Base-by-base conservation (phyloP, 2,329 filamentous ascomycete genomes). In the Aspergillus udagawae region DNA sequence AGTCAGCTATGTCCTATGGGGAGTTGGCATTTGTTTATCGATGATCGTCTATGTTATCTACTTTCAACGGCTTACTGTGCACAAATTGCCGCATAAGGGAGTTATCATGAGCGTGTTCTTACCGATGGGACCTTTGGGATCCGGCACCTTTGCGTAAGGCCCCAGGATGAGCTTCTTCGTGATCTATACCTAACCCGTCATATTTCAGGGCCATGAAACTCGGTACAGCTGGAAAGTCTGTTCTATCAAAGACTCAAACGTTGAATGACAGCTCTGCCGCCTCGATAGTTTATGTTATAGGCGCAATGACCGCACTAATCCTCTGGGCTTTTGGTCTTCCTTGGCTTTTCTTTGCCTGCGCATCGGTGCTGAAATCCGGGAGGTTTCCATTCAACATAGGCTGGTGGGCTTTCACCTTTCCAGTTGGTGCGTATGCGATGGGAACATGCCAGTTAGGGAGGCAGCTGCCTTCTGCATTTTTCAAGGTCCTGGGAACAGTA, bases 21-120 rank as follows among this genome's bases (percentile, higher is more conserved):
- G 86, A 0, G 82, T 86, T 51, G 83, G 85, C 7, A 75, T 80
- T 1, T 80, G 81, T 0, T 71, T 89, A 50, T 82, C 86, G 1
- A 79, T 86, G 70, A 81, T 82, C 52, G 80, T 88, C 17, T 76
- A 89, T n/a, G 83, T 82, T 4, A 80, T 89, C 50, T 90, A 89
- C 73, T 87, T 88, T 63, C 82, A 86, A 56, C 83, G 86, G 8
- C 77, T 90, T 17, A 83, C 82, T 6, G 68, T 89, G 3, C 82
- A 89, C 72, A 83, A 84, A 38, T 77, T 89, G 14, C 87, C 86
- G 0, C 82, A 86, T 1, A 80, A 81, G 56, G 86, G 87, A 64
- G 82, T 86, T 54, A 85, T 89, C 47, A 85, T 88, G n/a, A 86
- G 82, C 4, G 82, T 84, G 2, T 88, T 89, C 64, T 73, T 89